Evolutionary conservation across 108 stramenopile genomes (phyloP).

Genomic region (Cyclotella kingstonii): DNA sequence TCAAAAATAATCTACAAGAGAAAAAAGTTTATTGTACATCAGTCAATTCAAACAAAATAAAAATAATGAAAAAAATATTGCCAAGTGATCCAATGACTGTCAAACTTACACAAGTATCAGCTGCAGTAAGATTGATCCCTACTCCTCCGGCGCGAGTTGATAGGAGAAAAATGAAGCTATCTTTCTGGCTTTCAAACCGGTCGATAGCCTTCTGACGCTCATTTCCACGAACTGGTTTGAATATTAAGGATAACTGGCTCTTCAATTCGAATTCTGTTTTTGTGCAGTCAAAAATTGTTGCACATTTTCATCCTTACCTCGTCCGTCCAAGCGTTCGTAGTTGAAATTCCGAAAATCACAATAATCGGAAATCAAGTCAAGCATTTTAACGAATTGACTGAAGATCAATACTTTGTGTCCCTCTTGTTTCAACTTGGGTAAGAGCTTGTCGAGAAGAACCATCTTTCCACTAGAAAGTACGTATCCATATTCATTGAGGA

Average conservation of each 20-base stretch:
- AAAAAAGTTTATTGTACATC: slow-evolving; percentile 58
- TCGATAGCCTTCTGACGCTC: slow-evolving; percentile 98
- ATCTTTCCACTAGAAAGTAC: slow-evolving; percentile 95
- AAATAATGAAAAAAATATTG: neutral
- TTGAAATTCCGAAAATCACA: slow-evolving; percentile 86
- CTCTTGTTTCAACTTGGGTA: slow-evolving; percentile 93
- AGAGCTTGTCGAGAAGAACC: slow-evolving; percentile 98
- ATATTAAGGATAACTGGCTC: slow-evolving; percentile 43
- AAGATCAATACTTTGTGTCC: slow-evolving; percentile 98
- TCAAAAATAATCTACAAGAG: slow-evolving; percentile 87
- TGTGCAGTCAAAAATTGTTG: neutral
- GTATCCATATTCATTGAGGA: slow-evolving; percentile 80
- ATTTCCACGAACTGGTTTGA: slow-evolving; percentile 88
- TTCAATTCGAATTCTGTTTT: neutral
- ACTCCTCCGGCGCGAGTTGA: slow-evolving; percentile 95
- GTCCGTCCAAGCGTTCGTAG: slow-evolving; percentile 83
- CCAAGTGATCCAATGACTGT: neutral
- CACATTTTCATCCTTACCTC: no score
- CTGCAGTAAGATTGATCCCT: slow-evolving; percentile 98
- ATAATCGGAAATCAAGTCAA: slow-evolving; percentile 94
- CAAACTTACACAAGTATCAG: slow-evolving; percentile 80
- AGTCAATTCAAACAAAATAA: slow-evolving; percentile 4
- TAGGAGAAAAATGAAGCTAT: slow-evolving; percentile 92
- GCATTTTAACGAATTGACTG: slow-evolving; percentile 95
- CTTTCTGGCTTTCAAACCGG: slow-evolving; percentile 86